Evolutionary conservation across 257 asterid species (phyloP).

Genomic region (Solanum pimpinellifolium): DNA sequence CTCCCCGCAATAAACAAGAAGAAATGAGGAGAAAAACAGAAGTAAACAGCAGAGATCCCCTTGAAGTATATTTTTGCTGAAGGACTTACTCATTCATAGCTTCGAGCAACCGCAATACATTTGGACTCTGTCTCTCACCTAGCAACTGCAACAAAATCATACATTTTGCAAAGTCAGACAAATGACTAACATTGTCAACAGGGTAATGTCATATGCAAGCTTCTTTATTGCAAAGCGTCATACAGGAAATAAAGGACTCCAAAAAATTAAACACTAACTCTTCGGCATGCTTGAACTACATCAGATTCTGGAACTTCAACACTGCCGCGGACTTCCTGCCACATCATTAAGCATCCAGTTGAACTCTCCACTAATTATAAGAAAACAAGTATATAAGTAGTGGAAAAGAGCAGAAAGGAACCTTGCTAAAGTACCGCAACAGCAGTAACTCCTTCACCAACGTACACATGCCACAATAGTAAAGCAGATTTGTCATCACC

Average conservation of each 20-base stretch:
- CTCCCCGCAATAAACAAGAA: neutral
- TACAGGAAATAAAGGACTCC: neutral
- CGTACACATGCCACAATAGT: slow-evolving; percentile 85
- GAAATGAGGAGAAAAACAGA: neutral
- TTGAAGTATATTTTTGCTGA: neutral
- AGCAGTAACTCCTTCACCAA: slow-evolving; percentile 78
- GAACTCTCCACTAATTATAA: neutral
- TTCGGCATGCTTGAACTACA: slow-evolving; percentile 52
- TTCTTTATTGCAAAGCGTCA: neutral
- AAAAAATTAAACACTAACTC: slow-evolving; percentile 31
- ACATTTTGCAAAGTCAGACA: slow-evolving; percentile 2
- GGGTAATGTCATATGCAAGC: neutral
- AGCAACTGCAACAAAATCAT: slow-evolving; percentile 31
- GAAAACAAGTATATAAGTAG: neutral
- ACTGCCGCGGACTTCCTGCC: slow-evolving; percentile 55
- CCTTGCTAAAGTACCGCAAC: slow-evolving; percentile 97
- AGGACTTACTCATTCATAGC: slow-evolving; percentile 41
- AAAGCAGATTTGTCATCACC: slow-evolving; percentile 88
- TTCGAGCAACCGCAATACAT: slow-evolving; percentile 47
- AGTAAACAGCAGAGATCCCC: neutral
- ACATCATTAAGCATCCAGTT: neutral
- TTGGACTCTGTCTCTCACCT: slow-evolving; percentile 57
- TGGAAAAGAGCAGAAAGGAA: slow-evolving; percentile 4
- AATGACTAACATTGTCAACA: neutral
- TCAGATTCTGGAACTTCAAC: slow-evolving; percentile 46